These are phyloP conservation scores for Capronia epimyces DNA, from an alignment of 2,329 filamentous ascomycete species.

Conservation along the genomic window DNA sequence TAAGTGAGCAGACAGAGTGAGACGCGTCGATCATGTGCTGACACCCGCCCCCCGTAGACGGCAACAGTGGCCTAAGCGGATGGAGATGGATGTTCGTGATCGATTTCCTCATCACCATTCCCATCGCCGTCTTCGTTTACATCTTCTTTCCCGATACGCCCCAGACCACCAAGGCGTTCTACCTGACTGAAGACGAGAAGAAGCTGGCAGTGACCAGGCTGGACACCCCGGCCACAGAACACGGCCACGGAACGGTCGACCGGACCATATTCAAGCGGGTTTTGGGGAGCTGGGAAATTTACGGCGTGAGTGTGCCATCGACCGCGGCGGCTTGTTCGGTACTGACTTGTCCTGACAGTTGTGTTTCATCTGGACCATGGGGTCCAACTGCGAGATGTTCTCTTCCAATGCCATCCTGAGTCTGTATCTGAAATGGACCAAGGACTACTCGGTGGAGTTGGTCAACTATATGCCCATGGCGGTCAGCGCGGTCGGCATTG, in stretches of 20 bases:
- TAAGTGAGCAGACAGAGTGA: no score
- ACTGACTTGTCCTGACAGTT: background rate
- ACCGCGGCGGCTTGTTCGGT: no score
- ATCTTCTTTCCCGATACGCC: background rate
- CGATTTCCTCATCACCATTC: background rate
- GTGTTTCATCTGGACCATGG: slow-evolving; percentile 1
- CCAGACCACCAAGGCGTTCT: background rate
- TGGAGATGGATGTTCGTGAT: background rate
- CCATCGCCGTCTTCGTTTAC: background rate
- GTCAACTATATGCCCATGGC: slow-evolving; percentile 18
- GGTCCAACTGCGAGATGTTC: slow-evolving; percentile 42
- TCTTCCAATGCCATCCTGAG: slow-evolving; percentile 14
- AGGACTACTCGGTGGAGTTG: slow-evolving; percentile 6
- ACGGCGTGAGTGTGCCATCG: background rate
- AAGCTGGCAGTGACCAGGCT: background rate
- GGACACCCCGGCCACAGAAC: background rate
- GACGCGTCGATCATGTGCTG: background rate
- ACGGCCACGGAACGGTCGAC: background rate
- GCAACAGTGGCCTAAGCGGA: background rate
- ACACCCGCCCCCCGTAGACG: background rate
- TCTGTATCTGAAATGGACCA: slow-evolving; percentile 8
- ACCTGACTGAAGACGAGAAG: background rate
- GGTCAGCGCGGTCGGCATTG: slow-evolving; percentile 10
- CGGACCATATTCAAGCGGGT: background rate
- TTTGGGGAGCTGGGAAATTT: background rate